Base-by-base conservation (phyloP, 257 asterid genomes). In the Fraxinus americana region DNA sequence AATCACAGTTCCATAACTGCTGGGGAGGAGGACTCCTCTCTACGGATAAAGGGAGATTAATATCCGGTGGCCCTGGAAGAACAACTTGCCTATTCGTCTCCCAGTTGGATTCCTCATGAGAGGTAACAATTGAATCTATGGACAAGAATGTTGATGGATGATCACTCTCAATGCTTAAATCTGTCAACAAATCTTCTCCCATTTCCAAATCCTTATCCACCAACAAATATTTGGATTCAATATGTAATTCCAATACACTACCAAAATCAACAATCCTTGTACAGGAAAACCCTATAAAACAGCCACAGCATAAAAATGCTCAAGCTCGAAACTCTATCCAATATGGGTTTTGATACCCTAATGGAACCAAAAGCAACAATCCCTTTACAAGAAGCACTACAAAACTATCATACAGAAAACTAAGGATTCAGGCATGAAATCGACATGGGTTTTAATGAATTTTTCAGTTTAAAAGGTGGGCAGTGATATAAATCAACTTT, bases 121-220 rank as follows among this genome's bases (percentile, higher is more conserved):
- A 82, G 19, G 79, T 23, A 14, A 89, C 80, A 32, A 84, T 82
- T 32, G 92, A 80, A 79, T 88, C 92, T 85, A 88, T 88, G 5
- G 92, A 86, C 78, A 88, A 79, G 75, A 82, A 82, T 79, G 92
- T 88, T 10, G 92, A 88, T 43, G 92, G 92, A 68, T 77, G 81
- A 23, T 80, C 82, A 77, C 81, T 88, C 79, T 88, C 92, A 52
- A 88, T 82, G n/a, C 83, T 76, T 76, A 88, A 70, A 79, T 78
- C 54, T 61, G 85, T 86, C 65, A 86, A 71, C 70, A 88, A 82
- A 88, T 88, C 91, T 71, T 88, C 90, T 74, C 91, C 87, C 91
- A 88, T 88, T 72, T 81, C 77, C 73, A 23, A 50, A 34, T 45
- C 32, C 63, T 66, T 63, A 54, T 43, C 80, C 71, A 36, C 66